phyloP scores from a whole-genome alignment of 148 eudicot genomes.

The Chenopodium album region DNA sequence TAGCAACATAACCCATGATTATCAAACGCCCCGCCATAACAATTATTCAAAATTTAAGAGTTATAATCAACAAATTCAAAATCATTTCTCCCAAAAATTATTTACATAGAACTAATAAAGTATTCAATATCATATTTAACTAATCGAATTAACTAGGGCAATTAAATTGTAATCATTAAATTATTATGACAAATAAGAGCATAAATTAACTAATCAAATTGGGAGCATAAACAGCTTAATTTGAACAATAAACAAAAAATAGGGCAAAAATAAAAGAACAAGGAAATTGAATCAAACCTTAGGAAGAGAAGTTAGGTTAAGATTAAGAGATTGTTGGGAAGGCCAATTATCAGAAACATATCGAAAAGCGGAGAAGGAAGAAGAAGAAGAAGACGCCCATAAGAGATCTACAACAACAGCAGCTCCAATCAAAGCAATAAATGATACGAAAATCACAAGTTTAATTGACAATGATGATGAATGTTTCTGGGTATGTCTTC shows the following conservation, averaged over 20 bases:
- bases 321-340: slow-evolving; percentile 24
- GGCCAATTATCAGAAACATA: slow-evolving; percentile 39
- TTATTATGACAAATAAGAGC: too few species aligned
- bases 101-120: not conserved
- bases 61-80: not conserved
- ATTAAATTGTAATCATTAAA: too few species aligned
- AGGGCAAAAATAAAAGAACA: not conserved
- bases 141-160: not conserved
- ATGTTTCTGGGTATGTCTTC: slow-evolving; percentile 24
- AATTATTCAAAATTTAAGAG: not conserved
- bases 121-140: not conserved
- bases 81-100: not conserved
- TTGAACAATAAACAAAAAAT: not conserved
- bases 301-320: slow-evolving; percentile 4
- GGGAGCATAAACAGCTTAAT: not conserved
- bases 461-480: slow-evolving; percentile 19
- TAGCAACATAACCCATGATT: not conserved
- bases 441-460: slow-evolving; percentile 24
- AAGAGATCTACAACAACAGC: slow-evolving; percentile 61
- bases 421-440: slow-evolving; percentile 48
- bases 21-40: not conserved
- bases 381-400: slow-evolving; percentile 83
- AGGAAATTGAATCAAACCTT: slow-evolving; percentile 8
- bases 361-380: slow-evolving; percentile 37
- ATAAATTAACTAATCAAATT: too few species aligned